phyloP scores from a whole-genome alignment of 345 rosid species.

The Gossypium arboreum region DNA sequence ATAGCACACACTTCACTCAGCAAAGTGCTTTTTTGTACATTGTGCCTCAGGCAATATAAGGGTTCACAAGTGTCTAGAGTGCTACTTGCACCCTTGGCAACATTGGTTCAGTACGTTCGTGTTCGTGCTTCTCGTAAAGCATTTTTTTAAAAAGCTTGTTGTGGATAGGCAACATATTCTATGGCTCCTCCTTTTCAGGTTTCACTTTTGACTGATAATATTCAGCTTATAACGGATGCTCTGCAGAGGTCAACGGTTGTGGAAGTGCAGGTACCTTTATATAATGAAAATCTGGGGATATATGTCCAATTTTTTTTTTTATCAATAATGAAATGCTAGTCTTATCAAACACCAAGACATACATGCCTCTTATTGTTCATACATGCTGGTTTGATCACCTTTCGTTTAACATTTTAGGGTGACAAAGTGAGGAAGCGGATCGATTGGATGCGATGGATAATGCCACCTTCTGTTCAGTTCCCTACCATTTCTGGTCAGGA shows the following conservation, averaged over 20 bases:
- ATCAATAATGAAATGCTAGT: neutral
- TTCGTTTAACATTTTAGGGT: constrained; percentile 41
- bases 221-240: constrained; percentile 64
- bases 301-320: neutral
- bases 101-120: neutral
- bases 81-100: neutral
- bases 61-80: neutral
- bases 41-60: neutral
- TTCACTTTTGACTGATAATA: constrained; percentile 52
- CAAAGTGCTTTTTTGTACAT: neutral
- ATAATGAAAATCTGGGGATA: neutral
- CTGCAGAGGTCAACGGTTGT: constrained; percentile 51
- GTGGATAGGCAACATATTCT: constrained; percentile 4
- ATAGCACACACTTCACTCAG: neutral
- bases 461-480: constrained; percentile 33
- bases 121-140: neutral
- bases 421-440: constrained; percentile 61
- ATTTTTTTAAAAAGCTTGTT: neutral
- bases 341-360: neutral
- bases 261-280: constrained; percentile 70
- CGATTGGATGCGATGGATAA: constrained; percentile 65
- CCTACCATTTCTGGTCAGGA: constrained; percentile 29
- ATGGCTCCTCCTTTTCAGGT: constrained; percentile 42
- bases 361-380: neutral
- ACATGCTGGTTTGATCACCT: neutral